phyloP scores from a whole-genome alignment of 2,329 filamentous ascomycete species.

The Fragosphaeria purpurea region DNA sequence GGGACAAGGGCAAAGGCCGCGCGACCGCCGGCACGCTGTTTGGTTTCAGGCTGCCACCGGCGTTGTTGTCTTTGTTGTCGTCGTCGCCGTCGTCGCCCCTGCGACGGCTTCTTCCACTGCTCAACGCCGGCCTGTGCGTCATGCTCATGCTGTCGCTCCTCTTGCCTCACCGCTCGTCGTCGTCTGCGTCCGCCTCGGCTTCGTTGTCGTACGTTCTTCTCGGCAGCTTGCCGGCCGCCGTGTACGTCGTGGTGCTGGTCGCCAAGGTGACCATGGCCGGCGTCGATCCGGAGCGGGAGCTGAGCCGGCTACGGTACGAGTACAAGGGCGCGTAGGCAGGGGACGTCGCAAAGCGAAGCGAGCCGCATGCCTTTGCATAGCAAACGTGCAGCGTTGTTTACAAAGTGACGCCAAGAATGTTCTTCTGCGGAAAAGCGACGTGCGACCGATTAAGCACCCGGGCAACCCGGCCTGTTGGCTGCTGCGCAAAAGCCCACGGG shows the following conservation, averaged over 20 bases:
- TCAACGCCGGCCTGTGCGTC: conserved; percentile 48
- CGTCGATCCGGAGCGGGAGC: conserved; percentile 57
- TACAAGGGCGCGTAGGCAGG: conserved; percentile 52
- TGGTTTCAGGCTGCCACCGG: background rate
- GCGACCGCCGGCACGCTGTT: background rate
- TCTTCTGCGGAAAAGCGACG: too few species aligned
- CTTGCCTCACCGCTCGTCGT: conserved; percentile 20
- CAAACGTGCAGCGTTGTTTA: too few species aligned
- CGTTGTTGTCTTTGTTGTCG: background rate
- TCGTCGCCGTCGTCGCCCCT: conserved; percentile 31
- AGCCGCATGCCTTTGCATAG: too few species aligned
- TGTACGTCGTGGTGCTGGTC: conserved; percentile 51
- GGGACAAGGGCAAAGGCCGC: conserved; percentile 16
- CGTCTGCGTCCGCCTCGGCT: conserved; percentile 16
- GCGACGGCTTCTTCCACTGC: conserved; percentile 45
- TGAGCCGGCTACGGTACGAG: conserved; percentile 52
- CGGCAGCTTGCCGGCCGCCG: conserved; percentile 42
- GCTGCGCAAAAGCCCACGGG: too few species aligned
- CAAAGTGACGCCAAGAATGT: too few species aligned
- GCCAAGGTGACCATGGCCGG: conserved; percentile 57
- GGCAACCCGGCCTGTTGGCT: too few species aligned
- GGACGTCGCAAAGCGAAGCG: too few species aligned
- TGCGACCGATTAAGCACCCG: too few species aligned
- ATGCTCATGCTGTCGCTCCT: conserved; percentile 37
- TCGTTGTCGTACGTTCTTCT: conserved; percentile 25